phyloP scores from a whole-genome alignment of 2,329 filamentous ascomycete genomes.

The Neopestalotiopsis rosae region DNA sequence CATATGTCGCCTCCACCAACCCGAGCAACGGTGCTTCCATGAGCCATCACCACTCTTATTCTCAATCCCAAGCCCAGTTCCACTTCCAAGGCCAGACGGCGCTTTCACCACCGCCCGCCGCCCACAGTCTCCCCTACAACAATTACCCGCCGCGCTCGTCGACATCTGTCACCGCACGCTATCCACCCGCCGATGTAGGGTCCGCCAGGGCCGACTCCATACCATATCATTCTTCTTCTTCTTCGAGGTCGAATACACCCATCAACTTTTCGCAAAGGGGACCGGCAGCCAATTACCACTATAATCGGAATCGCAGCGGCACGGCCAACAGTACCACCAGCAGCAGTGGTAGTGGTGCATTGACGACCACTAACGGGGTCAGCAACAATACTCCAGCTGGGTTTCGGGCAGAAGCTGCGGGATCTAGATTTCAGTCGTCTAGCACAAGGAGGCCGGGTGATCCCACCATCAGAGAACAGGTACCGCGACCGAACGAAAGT shows the following conservation, averaged over 20 bases:
- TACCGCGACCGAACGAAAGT: slow-evolving; percentile 16
- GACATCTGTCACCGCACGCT: background rate
- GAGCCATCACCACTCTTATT: slow-evolving; percentile 18
- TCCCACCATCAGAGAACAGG: slow-evolving; percentile 2
- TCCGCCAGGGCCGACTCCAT: slow-evolving; percentile 3
- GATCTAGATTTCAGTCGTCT: slow-evolving; percentile 16
- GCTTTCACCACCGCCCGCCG: slow-evolving; percentile 1
- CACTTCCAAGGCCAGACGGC: slow-evolving; percentile 16
- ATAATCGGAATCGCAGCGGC: slow-evolving; percentile 19
- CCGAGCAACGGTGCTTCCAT: slow-evolving; percentile 15
- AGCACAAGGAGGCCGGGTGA: slow-evolving; percentile 12
- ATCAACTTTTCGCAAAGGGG: slow-evolving; percentile 15
- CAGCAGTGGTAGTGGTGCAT: slow-evolving; percentile 9
- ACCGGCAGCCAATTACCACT: slow-evolving; percentile 19
- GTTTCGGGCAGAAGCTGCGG: slow-evolving; percentile 11
- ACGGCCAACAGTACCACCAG: slow-evolving; percentile 11
- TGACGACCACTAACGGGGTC: slow-evolving; percentile 2
- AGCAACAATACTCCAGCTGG: background rate
- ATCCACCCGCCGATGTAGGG: slow-evolving; percentile 4
- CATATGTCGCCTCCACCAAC: slow-evolving; percentile 21
- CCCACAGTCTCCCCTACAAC: slow-evolving; percentile 15
- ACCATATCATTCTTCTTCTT: background rate
- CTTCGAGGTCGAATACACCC: slow-evolving; percentile 3
- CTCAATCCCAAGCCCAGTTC: slow-evolving; percentile 18
- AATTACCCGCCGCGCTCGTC: slow-evolving; percentile 13